Evolutionary conservation across 306 rosid species (phyloP).

Genomic region (Gastrolobium bilobum): DNA sequence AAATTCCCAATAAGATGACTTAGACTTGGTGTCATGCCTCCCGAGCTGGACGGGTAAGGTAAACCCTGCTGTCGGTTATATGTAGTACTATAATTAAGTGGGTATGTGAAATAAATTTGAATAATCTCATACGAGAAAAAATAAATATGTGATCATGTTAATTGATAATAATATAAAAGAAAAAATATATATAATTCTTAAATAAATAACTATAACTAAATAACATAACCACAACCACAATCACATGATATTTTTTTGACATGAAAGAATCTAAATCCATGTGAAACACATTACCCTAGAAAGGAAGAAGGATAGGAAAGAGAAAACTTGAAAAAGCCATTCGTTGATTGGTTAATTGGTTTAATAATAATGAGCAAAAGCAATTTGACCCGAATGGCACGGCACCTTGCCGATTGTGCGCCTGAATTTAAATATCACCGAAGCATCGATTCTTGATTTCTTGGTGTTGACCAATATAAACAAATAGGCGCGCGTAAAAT

Average conservation of each 20-base stretch:
- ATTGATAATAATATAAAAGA: too few relatives aligned
- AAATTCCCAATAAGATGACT: background rate
- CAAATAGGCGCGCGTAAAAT: background rate
- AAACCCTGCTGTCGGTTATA: background rate
- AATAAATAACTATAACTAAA: too few relatives aligned
- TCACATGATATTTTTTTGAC: too few relatives aligned
- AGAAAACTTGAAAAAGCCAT: background rate
- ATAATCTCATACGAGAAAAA: too few relatives aligned
- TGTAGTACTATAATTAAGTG: background rate
- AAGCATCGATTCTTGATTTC: background rate
- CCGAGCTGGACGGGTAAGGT: background rate
- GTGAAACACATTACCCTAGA: background rate
- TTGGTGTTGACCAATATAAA: constrained; percentile 10
- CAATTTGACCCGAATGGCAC: background rate
- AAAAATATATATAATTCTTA: too few relatives aligned
- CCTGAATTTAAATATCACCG: background rate
- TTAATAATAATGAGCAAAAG: too few relatives aligned
- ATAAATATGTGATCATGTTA: too few relatives aligned
- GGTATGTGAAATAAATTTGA: too few relatives aligned
- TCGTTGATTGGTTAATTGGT: constrained; percentile 13
- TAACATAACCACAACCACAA: too few relatives aligned
- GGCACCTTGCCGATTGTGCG: background rate
- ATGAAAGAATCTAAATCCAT: background rate
- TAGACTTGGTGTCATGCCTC: background rate
- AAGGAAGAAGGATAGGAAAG: background rate